A percentile compares a stretch with the other conserved stretches of the same genome.
phyloP scores from a whole-genome alignment of 2,329 filamentous ascomycete species.

The Lecanicillium sp. region DNA sequence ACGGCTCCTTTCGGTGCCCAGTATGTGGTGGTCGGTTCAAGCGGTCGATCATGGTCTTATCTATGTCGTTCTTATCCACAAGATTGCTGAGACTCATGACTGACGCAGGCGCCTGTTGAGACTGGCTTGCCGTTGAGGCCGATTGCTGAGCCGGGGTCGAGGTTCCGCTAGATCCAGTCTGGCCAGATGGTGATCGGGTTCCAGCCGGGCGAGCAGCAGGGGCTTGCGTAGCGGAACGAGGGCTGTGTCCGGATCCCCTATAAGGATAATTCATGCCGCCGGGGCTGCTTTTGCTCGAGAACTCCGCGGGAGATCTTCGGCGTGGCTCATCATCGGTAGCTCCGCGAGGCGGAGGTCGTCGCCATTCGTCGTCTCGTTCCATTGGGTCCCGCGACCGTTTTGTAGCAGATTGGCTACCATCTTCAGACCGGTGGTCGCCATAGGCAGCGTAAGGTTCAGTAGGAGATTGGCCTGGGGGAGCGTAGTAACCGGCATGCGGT shows the following conservation, averaged over 20 bases:
- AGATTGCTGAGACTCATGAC: constrained; percentile 46
- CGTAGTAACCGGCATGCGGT: constrained; percentile 31
- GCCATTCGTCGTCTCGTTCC: constrained; percentile 32
- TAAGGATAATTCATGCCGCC: constrained; percentile 31
- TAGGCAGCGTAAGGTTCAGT: constrained; percentile 34
- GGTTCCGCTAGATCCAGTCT: constrained; percentile 26
- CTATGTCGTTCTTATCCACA: constrained; percentile 45
- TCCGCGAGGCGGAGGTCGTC: constrained; percentile 35
- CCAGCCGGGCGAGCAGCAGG: constrained; percentile 24
- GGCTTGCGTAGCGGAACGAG: constrained; percentile 12
- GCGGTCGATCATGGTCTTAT: constrained; percentile 45
- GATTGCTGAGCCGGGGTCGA: constrained; percentile 23
- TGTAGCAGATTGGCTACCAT: constrained; percentile 21
- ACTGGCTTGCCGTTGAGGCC: constrained; percentile 14
- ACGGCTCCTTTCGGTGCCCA: not conserved
- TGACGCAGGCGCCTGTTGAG: constrained; percentile 23
- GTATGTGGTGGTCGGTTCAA: constrained; percentile 29
- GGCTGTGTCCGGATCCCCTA: constrained; percentile 27
- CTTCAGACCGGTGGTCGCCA: constrained; percentile 24
- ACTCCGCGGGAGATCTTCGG: constrained; percentile 42
- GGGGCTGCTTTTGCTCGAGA: constrained; percentile 39
- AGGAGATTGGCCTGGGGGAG: constrained; percentile 32
- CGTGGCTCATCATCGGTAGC: constrained; percentile 39
- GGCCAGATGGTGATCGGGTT: constrained; percentile 19
- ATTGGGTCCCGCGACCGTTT: constrained; percentile 29